Conservation (phyloP, 2,329 filamentous ascomycete genomes). For the Ustulina deusta region DNA sequence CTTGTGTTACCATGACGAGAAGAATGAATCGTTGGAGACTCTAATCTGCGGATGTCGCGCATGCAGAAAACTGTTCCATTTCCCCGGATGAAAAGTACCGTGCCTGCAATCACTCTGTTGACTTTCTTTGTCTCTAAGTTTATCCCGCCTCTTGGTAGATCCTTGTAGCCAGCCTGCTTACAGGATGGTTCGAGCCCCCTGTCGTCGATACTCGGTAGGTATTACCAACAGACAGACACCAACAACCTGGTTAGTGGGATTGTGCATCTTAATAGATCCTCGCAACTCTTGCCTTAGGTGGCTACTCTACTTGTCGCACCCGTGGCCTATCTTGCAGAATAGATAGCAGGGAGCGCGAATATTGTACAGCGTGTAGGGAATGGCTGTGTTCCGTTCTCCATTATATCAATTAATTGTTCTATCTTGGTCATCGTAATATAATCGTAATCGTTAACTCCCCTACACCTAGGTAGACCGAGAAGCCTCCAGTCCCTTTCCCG, state of each 20-base stretch:
- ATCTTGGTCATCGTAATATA: constrained; percentile 20
- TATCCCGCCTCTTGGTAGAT: constrained; percentile 2
- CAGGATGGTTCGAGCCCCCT: background rate
- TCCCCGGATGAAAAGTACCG: constrained; percentile 24
- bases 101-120: background rate
- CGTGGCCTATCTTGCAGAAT: background rate
- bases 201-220: too few species aligned
- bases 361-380: too few species aligned
- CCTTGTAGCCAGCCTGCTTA: constrained; percentile 5
- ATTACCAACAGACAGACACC: constrained; percentile 14
- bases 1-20: constrained; percentile 17
- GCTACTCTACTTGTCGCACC: too few species aligned
- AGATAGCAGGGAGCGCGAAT: background rate
- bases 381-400: background rate
- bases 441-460: constrained; percentile 26
- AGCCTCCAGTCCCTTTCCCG: background rate
- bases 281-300: constrained; percentile 20
- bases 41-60: constrained; percentile 26
- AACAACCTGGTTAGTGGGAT: constrained; percentile 6
- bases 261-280: background rate
- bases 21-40: background rate
- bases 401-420: constrained; percentile 26
- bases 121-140: background rate
- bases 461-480: background rate
- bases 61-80: constrained; percentile 18